Conservation (phyloP, 2,329 filamentous ascomycete genomes). For the Calonectria honghensis region DNA sequence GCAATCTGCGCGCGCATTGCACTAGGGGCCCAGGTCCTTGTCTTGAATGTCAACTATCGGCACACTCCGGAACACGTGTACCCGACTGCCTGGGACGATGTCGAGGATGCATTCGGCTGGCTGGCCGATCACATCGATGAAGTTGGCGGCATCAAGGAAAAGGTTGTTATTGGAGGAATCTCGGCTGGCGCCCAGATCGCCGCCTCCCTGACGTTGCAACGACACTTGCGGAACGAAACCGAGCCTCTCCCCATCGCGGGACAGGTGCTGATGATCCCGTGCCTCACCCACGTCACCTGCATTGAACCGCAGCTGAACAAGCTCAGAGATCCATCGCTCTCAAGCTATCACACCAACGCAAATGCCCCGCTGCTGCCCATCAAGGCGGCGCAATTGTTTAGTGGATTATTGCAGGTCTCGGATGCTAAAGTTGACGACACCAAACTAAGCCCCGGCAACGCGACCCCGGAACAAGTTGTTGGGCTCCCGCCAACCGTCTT, state of each 20-base stretch:
- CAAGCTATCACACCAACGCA: slow-evolving; percentile 65
- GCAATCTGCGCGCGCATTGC: slow-evolving; percentile 70
- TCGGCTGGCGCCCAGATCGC: slow-evolving; percentile 68
- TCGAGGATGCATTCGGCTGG: slow-evolving; percentile 73
- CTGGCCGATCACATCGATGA: slow-evolving; percentile 58
- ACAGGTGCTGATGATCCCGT: slow-evolving; percentile 71
- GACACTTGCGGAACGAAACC: slow-evolving; percentile 55
- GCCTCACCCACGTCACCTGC: slow-evolving; percentile 55
- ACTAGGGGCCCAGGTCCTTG: slow-evolving; percentile 62
- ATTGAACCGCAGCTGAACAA: slow-evolving; percentile 55
- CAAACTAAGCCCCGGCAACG: slow-evolving; percentile 61
- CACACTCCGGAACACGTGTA: slow-evolving; percentile 73
- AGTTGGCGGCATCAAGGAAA: slow-evolving; percentile 34
- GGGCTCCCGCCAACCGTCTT: slow-evolving; percentile 67
- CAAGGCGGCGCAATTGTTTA: slow-evolving; percentile 49
- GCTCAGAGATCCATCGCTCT: slow-evolving; percentile 60
- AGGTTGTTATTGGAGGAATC: slow-evolving; percentile 68
- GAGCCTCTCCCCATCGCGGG: slow-evolving; percentile 63
- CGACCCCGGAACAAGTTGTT: slow-evolving; percentile 58
- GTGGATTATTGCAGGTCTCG: slow-evolving; percentile 53
- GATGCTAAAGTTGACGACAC: slow-evolving; percentile 56
- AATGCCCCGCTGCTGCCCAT: slow-evolving; percentile 70
- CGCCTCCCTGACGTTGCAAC: slow-evolving; percentile 61
- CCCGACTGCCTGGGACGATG: slow-evolving; percentile 72
- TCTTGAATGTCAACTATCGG: slow-evolving; percentile 75